A percentile compares a stretch with the other conserved stretches of the same genome.
Evolutionary conservation across 2,329 filamentous ascomycete species (phyloP).

Genomic region (Alternaria sp.): DNA sequence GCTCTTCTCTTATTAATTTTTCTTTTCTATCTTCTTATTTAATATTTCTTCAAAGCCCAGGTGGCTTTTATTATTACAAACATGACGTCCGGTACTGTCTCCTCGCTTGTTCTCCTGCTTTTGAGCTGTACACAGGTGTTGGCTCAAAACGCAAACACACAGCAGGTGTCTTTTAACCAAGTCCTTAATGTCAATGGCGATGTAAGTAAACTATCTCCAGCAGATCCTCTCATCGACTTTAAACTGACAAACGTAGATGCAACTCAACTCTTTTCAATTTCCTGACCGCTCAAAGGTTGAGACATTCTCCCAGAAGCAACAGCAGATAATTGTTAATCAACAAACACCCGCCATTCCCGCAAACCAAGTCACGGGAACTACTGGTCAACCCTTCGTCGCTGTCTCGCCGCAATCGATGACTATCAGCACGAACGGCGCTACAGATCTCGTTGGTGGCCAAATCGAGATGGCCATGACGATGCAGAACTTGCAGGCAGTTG

Average conservation of each 20-base stretch:
- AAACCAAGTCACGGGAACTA: constrained; percentile 50
- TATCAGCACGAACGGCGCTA: constrained; percentile 49
- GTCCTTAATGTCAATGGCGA: constrained; percentile 53
- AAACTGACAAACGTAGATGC: constrained; percentile 41
- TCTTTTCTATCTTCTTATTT: constrained; percentile 15
- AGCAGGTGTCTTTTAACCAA: constrained; percentile 49
- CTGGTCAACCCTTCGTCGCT: constrained; percentile 49
- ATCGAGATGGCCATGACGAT: constrained; percentile 46
- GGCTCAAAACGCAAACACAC: constrained; percentile 30
- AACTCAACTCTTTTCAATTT: constrained; percentile 49
- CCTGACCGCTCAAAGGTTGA: constrained; percentile 50
- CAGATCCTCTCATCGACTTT: not conserved
- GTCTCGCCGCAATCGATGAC: constrained; percentile 45
- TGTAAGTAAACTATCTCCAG: constrained; percentile 31
- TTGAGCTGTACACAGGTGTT: constrained; percentile 38
- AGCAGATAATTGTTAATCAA: constrained; percentile 53
- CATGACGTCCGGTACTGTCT: constrained; percentile 51
- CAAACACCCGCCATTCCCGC: constrained; percentile 45
- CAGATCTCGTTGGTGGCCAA: constrained; percentile 48
- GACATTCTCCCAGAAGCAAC: constrained; percentile 51
- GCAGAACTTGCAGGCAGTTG: constrained; percentile 39
- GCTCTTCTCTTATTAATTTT: constrained; percentile 30
- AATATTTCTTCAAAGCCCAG: constrained; percentile 40
- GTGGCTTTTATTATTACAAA: constrained; percentile 37
- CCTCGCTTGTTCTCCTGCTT: constrained; percentile 40